Evolutionary conservation across 768 basidiomycete species (phyloP).

Genomic region (Tulasnella sp.): DNA sequence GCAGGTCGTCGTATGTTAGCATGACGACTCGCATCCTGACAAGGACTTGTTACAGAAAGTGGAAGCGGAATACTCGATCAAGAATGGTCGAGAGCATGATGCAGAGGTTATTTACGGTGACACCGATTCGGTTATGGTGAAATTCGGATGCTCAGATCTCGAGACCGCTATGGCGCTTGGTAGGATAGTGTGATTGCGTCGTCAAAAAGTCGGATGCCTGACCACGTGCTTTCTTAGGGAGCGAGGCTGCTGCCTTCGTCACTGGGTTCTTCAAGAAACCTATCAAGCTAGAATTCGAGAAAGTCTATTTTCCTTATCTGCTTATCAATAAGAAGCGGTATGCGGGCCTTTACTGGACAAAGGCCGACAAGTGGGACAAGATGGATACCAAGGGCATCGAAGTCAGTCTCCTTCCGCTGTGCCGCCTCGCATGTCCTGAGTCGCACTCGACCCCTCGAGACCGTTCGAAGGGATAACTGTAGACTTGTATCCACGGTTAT

Average conservation of each 20-base stretch:
- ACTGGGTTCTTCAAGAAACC: conserved; percentile 88
- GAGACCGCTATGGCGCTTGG: conserved; percentile 86
- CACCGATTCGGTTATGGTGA: conserved; percentile 99
- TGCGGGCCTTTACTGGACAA: conserved; percentile 97
- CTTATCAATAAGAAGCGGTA: conserved; percentile 99
- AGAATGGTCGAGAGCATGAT: conserved; percentile 79
- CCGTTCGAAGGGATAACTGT: conserved; percentile 96
- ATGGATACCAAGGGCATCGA: conserved; percentile 99
- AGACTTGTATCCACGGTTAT: conserved; percentile 97
- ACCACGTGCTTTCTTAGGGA: conserved; percentile 48
- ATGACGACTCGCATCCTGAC: background rate
- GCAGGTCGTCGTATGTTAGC: conserved; percentile 40
- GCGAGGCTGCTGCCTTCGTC: conserved; percentile 88
- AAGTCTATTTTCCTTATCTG: conserved; percentile 97
- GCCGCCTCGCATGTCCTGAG: background rate
- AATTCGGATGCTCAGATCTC: conserved; percentile 87
- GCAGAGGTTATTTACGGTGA: conserved; percentile 98
- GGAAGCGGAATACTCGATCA: conserved; percentile 77
- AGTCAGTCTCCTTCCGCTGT: conserved; percentile 44
- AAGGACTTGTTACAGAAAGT: conserved; percentile 56
- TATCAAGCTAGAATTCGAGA: conserved; percentile 99
- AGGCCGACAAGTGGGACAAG: conserved; percentile 92
- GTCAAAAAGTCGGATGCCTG: too few species aligned
- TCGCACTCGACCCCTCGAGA: conserved; percentile 50
- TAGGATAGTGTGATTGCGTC: conserved; percentile 36